A percentile compares a stretch with the other conserved stretches of the same genome.
Evolutionary conservation across 2,329 filamentous ascomycete genomes (phyloP).

Genomic region (Phaeosphaeriaceae sp.): DNA sequence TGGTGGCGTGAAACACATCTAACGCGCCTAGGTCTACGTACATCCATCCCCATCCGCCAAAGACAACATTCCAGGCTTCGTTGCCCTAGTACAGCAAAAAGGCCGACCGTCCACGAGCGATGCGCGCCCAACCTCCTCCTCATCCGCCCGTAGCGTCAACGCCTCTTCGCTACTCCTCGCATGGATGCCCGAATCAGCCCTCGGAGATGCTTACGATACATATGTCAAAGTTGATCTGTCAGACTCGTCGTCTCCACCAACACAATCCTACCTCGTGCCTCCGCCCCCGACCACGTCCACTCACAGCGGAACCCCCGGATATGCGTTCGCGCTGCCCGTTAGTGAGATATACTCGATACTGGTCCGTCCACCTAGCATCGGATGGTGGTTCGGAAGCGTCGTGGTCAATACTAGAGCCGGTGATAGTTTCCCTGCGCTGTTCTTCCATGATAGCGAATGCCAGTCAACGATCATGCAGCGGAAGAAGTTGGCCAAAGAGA

Average conservation of each 20-base stretch:
- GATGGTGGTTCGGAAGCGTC: conserved; percentile 98
- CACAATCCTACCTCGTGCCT: conserved; percentile 88
- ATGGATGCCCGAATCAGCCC: conserved; percentile 88
- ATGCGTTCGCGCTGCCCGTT: conserved; percentile 90
- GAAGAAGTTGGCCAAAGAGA: conserved; percentile 82
- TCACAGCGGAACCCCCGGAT: conserved; percentile 75
- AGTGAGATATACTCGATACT: conserved; percentile 90
- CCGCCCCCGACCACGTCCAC: conserved; percentile 85
- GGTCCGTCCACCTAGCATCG: conserved; percentile 87
- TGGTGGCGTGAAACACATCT: conserved; percentile 31
- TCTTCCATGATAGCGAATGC: conserved; percentile 98
- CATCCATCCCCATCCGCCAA: conserved; percentile 92
- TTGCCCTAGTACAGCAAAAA: conserved; percentile 93
- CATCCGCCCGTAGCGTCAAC: conserved; percentile 54
- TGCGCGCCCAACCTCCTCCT: conserved; percentile 50
- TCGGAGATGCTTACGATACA: conserved; percentile 82
- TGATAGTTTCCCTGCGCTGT: conserved; percentile 92
- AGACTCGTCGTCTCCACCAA: conserved; percentile 80
- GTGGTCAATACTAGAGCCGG: conserved; percentile 91
- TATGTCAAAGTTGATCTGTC: conserved; percentile 96
- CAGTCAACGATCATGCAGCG: conserved; percentile 94
- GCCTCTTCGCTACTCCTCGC: conserved; percentile 82
- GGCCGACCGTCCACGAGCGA: conserved; percentile 39
- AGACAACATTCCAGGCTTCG: conserved; percentile 94
- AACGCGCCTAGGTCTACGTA: conserved; percentile 77